Evolutionary conservation across 129 eudicot genomes (phyloP).

Genomic region (Artemisia tridentata): DNA sequence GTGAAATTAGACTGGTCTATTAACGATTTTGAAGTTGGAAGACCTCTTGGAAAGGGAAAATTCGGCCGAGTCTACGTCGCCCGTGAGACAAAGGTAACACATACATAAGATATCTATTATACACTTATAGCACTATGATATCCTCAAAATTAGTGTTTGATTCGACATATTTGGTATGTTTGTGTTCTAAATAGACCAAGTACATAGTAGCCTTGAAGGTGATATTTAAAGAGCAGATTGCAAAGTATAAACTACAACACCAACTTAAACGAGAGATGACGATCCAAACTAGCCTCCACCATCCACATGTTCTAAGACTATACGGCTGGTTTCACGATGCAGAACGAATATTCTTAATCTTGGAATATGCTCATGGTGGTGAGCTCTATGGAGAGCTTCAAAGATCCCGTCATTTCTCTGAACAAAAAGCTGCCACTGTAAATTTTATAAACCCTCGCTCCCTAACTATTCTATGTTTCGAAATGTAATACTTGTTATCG

Average conservation of each 20-base stretch:
- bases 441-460: background rate
- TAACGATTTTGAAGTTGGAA: constrained; percentile 80
- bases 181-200: constrained; percentile 46
- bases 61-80: constrained; percentile 95
- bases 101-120: background rate
- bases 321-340: constrained; percentile 80
- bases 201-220: constrained; percentile 88
- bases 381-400: constrained; percentile 64
- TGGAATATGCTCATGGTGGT: constrained; percentile 92
- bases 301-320: constrained; percentile 74
- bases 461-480: background rate
- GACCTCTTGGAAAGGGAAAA: constrained; percentile 84
- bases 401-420: constrained; percentile 26
- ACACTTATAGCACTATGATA: background rate
- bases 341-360: constrained; percentile 52
- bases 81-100: constrained; percentile 72
- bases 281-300: constrained; percentile 71
- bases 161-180: background rate
- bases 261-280: constrained; percentile 83
- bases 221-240: constrained; percentile 86
- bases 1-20: constrained; percentile 50
- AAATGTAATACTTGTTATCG: background rate
- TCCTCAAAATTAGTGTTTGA: background rate
- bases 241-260: constrained; percentile 72
- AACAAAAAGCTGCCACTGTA: constrained; percentile 44